These are phyloP conservation scores for Emergomyces pasteurianus DNA, from an alignment of 2,329 filamentous ascomycete species.

Conservation along the genomic window DNA sequence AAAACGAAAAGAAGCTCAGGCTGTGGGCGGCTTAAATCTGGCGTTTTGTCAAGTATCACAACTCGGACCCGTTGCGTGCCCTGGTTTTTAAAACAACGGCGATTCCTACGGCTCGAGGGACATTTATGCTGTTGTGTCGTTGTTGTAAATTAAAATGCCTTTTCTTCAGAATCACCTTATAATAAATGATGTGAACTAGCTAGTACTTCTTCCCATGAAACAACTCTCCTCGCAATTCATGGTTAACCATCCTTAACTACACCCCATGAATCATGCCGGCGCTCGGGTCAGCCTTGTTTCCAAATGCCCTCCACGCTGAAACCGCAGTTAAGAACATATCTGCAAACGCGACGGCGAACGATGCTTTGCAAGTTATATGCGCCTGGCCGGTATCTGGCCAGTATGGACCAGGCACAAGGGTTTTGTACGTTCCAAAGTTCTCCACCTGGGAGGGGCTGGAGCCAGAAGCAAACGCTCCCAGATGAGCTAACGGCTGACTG, in stretches of 20 bases:
- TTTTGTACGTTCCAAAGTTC: conserved; percentile 23
- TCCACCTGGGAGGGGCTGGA: neutral
- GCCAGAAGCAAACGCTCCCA: neutral
- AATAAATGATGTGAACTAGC: neutral
- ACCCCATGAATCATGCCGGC: conserved; percentile 21
- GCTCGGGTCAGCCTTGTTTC: conserved; percentile 20
- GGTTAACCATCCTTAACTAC: neutral
- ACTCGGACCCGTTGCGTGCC: neutral
- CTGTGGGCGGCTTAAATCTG: neutral
- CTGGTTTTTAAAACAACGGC: neutral
- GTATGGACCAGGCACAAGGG: conserved; percentile 30
- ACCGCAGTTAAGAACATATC: conserved; percentile 4
- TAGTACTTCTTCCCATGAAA: neutral
- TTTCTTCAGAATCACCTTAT: neutral
- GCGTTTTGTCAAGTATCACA: neutral
- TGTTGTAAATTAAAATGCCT: neutral
- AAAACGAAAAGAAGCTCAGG: neutral
- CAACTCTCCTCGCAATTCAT: neutral
- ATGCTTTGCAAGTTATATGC: conserved; percentile 26
- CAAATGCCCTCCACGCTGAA: conserved; percentile 11
- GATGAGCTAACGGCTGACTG: neutral
- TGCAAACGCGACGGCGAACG: conserved; percentile 17
- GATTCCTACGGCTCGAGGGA: neutral
- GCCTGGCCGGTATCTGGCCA: conserved; percentile 35
- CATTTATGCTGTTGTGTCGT: neutral